Conservation (phyloP, 805 yeast genomes). For the Starmerella asiatica region DNA sequence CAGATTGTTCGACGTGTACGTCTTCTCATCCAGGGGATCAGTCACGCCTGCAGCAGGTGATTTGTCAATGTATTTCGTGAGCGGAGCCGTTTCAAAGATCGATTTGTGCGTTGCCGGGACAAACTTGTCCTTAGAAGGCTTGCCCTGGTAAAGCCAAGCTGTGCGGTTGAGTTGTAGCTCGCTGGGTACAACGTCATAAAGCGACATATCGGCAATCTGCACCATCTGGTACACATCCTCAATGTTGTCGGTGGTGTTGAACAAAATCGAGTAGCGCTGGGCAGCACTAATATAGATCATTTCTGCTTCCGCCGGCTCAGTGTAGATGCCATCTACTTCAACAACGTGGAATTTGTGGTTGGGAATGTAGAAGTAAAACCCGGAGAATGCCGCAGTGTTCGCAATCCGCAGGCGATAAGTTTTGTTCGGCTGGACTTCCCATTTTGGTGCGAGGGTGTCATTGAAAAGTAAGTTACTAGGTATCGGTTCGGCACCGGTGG, state of each 20-base stretch:
- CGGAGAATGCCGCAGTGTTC: constrained; percentile 83
- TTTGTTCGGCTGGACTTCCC: constrained; percentile 62
- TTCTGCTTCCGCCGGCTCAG: constrained; percentile 57
- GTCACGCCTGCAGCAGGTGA: constrained; percentile 22
- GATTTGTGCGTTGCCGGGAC: constrained; percentile 40
- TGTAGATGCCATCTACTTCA: constrained; percentile 84
- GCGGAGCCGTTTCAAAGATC: constrained; percentile 39
- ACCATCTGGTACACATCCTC: constrained; percentile 64
- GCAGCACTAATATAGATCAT: constrained; percentile 75
- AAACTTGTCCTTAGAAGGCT: constrained; percentile 11
- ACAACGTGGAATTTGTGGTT: constrained; percentile 76
- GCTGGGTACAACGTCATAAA: constrained; percentile 65
- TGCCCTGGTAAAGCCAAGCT: constrained; percentile 39
- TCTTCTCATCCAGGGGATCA: constrained; percentile 19
- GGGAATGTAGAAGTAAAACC: constrained; percentile 79
- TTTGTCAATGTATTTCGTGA: constrained; percentile 27
- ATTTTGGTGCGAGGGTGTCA: constrained; percentile 42
- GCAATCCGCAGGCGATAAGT: constrained; percentile 71
- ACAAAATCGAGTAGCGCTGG: constrained; percentile 74
- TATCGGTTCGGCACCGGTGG: constrained; percentile 97
- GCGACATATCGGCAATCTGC: constrained; percentile 63
- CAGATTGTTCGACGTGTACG: constrained; percentile 32
- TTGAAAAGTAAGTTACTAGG: constrained; percentile 72
- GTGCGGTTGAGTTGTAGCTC: constrained; percentile 62
- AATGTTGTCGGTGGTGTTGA: constrained; percentile 55